Evolutionary conservation across 192 early-diverging fungal genomes (phyloP).

Genomic region (Backusella circina): DNA sequence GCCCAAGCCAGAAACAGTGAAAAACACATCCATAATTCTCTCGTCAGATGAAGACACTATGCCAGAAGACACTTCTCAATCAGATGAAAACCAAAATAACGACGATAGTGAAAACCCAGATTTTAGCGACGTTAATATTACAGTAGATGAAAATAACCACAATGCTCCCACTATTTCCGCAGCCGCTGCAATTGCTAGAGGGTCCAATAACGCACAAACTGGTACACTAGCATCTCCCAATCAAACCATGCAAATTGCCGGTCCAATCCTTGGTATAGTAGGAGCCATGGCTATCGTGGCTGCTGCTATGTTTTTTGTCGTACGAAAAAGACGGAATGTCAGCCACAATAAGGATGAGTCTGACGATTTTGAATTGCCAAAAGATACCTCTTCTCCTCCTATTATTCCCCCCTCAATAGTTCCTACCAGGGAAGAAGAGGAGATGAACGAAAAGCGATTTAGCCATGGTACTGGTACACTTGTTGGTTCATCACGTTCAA

Average conservation of each 20-base stretch:
- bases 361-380: background rate
- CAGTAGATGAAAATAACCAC: background rate
- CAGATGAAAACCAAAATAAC: background rate
- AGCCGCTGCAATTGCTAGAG: background rate
- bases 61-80: background rate
- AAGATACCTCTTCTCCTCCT: background rate
- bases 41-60: background rate
- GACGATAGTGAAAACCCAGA: background rate
- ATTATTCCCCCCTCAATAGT: background rate
- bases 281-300: background rate
- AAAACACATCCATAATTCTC: background rate
- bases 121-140: background rate
- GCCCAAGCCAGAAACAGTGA: background rate
- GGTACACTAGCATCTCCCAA: background rate
- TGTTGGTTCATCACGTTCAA: background rate
- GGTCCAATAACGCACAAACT: background rate
- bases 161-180: background rate
- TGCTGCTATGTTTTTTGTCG: slow-evolving; percentile 1
- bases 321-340: background rate
- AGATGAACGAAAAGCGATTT: background rate
- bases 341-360: background rate
- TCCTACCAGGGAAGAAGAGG: background rate
- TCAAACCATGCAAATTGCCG: background rate
- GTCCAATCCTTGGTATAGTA: background rate
- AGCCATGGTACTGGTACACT: background rate